These are phyloP conservation scores for Antrodiella citrinella DNA, from an alignment of 768 basidiomycete genomes.

Conservation along the genomic window DNA sequence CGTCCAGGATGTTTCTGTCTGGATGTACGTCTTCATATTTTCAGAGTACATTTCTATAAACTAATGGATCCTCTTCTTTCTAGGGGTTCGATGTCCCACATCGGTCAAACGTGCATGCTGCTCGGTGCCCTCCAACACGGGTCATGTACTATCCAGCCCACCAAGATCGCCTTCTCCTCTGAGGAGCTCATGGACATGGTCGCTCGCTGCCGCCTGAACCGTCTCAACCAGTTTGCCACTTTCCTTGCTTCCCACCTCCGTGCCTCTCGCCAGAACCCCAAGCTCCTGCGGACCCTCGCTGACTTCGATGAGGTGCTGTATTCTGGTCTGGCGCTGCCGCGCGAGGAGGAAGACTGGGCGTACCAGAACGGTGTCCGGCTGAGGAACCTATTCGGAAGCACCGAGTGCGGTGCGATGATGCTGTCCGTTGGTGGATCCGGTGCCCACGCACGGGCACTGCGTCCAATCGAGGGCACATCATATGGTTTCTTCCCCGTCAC, in stretches of 20 bases:
- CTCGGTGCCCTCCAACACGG: slow-evolving; percentile 67
- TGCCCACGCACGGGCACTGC: slow-evolving; percentile 42
- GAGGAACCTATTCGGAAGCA: slow-evolving; percentile 75
- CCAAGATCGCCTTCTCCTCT: slow-evolving; percentile 53
- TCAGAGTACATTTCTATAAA: slow-evolving; percentile 15
- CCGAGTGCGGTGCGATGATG: slow-evolving; percentile 71
- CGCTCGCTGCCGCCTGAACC: slow-evolving; percentile 55
- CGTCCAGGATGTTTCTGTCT: slow-evolving; percentile 61
- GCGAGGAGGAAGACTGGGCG: slow-evolving; percentile 69
- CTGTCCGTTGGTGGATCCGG: slow-evolving; percentile 48
- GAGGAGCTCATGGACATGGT: slow-evolving; percentile 71
- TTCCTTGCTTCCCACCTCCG: slow-evolving; percentile 61
- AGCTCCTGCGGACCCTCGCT: slow-evolving; percentile 48
- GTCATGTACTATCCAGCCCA: slow-evolving; percentile 65
- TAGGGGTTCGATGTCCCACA: slow-evolving; percentile 83
- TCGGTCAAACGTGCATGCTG: slow-evolving; percentile 70
- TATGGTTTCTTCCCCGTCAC: slow-evolving; percentile 63
- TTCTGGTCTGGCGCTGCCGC: slow-evolving; percentile 53
- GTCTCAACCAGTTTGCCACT: slow-evolving; percentile 66
- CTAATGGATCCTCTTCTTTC: slow-evolving; percentile 26
- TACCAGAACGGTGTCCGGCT: slow-evolving; percentile 54
- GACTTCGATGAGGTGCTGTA: slow-evolving; percentile 58
- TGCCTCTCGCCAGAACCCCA: slow-evolving; percentile 49
- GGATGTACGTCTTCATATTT: slow-evolving; percentile 47
- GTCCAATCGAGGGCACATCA: slow-evolving; percentile 49